Percentiles rank a stretch among this genome's conserved stretches.
phyloP scores from a whole-genome alignment of 192 early-diverging fungal species.

The Coemansia sp. region DNA sequence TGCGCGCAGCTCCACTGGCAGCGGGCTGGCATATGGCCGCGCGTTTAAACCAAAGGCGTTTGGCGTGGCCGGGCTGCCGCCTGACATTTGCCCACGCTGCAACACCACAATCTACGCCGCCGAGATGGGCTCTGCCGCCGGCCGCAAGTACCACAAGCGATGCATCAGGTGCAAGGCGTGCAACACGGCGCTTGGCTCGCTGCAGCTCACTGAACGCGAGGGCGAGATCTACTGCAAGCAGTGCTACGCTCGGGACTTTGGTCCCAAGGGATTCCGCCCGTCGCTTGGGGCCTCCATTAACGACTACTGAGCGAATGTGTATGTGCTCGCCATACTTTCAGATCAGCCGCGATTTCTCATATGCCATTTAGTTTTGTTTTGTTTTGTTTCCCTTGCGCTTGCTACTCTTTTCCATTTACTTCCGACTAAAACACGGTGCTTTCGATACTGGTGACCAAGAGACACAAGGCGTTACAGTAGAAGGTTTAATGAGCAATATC shows the following conservation, averaged over 20 bases:
- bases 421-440: neutral
- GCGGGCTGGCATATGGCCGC: slow-evolving; percentile 29
- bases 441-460: neutral
- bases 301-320: slow-evolving; percentile 28
- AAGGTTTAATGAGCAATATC: neutral
- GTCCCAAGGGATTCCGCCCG: slow-evolving; percentile 39
- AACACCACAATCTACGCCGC: slow-evolving; percentile 40
- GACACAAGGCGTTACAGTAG: neutral
- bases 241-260: slow-evolving; percentile 50
- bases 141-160: slow-evolving; percentile 49
- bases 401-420: neutral
- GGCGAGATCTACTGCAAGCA: slow-evolving; percentile 48
- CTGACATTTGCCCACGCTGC: slow-evolving; percentile 48
- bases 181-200: slow-evolving; percentile 26
- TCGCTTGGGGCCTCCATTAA: slow-evolving; percentile 27
- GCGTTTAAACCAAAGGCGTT: slow-evolving; percentile 24
- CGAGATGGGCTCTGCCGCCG: slow-evolving; percentile 40
- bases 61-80: slow-evolving; percentile 17
- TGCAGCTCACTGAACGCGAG: slow-evolving; percentile 47
- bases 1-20: slow-evolving; percentile 9
- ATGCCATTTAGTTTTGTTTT: neutral
- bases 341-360: neutral
- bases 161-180: slow-evolving; percentile 49
- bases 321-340: neutral
- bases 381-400: neutral